phyloP scores from a whole-genome alignment of 1,284 basidiomycete genomes.

The Leccinum fuscescens region DNA sequence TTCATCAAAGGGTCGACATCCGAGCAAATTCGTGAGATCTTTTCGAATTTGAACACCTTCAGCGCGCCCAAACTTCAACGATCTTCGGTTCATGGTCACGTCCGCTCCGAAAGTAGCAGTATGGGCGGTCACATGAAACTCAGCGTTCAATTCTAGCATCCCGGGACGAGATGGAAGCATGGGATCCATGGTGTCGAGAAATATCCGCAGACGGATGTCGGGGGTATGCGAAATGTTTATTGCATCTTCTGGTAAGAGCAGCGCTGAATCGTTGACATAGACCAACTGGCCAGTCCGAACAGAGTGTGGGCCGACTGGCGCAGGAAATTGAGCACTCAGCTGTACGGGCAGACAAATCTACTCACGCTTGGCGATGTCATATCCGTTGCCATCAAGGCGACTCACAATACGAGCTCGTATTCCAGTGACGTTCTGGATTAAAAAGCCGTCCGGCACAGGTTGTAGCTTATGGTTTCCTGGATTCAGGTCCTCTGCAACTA shows the following conservation, averaged over 20 bases:
- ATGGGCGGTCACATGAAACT: conserved; percentile 55
- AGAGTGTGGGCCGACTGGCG: conserved; percentile 76
- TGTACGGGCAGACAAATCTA: conserved; percentile 3
- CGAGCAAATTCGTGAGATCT: conserved; percentile 51
- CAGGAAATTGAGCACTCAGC: conserved; percentile 8
- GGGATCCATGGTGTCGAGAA: conserved; percentile 49
- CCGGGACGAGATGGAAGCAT: conserved; percentile 38
- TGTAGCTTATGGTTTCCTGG: conserved; percentile 67
- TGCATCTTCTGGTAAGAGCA: conserved; percentile 42
- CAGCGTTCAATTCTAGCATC: conserved; percentile 37
- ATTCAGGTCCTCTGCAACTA: conserved; percentile 64
- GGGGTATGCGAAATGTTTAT: conserved; percentile 35
- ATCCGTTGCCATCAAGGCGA: conserved; percentile 80
- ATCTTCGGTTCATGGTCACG: conserved; percentile 35
- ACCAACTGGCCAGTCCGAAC: conserved; percentile 79
- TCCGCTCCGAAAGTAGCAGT: conserved; percentile 74
- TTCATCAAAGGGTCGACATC: conserved; percentile 56
- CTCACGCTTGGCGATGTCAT: conserved; percentile 80
- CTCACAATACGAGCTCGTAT: conserved; percentile 74
- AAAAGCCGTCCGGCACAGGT: conserved; percentile 64
- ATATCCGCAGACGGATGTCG: conserved; percentile 60
- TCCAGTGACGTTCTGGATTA: conserved; percentile 75
- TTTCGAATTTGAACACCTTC: conserved; percentile 53
- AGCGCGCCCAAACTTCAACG: conserved; percentile 45
- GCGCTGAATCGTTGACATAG: conserved; percentile 72